Percentiles rank a stretch among this genome's conserved stretches.
Conservation (phyloP, 495 filamentous ascomycete species). For the Sordaria brevicollis region DNA sequence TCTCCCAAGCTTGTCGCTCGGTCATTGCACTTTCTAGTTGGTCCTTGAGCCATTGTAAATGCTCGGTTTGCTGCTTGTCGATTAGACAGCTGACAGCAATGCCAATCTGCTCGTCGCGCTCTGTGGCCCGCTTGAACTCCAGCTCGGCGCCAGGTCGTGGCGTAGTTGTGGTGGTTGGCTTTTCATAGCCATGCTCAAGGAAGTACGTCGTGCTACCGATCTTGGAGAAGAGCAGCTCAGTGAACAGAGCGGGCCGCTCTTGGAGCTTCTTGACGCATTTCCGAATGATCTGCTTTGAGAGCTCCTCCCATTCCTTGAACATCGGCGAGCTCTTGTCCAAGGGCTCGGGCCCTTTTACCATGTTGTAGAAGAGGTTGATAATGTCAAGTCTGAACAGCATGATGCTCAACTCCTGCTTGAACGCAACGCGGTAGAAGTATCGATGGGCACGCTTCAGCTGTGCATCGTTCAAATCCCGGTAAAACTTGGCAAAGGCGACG, state of each 20-base stretch:
- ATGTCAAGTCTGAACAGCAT: slow-evolving; percentile 88
- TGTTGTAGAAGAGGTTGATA: slow-evolving; percentile 73
- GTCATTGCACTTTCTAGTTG: slow-evolving; percentile 53
- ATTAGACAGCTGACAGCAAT: slow-evolving; percentile 70
- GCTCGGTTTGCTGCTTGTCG: slow-evolving; percentile 62
- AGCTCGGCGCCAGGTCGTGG: slow-evolving; percentile 59
- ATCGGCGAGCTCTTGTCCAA: slow-evolving; percentile 52
- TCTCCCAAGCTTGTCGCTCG: slow-evolving; percentile 76
- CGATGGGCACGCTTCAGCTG: slow-evolving; percentile 92
- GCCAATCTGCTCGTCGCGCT: slow-evolving; percentile 57
- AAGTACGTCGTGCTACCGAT: slow-evolving; percentile 72
- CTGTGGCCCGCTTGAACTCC: slow-evolving; percentile 62
- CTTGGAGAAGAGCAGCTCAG: slow-evolving; percentile 92
- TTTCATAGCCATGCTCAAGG: slow-evolving; percentile 83
- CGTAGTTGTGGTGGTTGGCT: slow-evolving; percentile 52
- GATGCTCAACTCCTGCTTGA: slow-evolving; percentile 84
- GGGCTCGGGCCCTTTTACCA: slow-evolving; percentile 84
- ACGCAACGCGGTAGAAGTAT: slow-evolving; percentile 89
- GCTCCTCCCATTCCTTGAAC: slow-evolving; percentile 86
- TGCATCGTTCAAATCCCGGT: slow-evolving; percentile 64
- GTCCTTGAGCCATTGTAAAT: slow-evolving; percentile 72
- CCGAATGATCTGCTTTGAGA: slow-evolving; percentile 71
- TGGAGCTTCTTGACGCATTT: slow-evolving; percentile 69
- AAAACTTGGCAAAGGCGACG: slow-evolving; percentile 66
- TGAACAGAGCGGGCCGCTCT: slow-evolving; percentile 68